phyloP scores from a whole-genome alignment of 2,329 filamentous ascomycete genomes.

The Thielaviopsis populi region DNA sequence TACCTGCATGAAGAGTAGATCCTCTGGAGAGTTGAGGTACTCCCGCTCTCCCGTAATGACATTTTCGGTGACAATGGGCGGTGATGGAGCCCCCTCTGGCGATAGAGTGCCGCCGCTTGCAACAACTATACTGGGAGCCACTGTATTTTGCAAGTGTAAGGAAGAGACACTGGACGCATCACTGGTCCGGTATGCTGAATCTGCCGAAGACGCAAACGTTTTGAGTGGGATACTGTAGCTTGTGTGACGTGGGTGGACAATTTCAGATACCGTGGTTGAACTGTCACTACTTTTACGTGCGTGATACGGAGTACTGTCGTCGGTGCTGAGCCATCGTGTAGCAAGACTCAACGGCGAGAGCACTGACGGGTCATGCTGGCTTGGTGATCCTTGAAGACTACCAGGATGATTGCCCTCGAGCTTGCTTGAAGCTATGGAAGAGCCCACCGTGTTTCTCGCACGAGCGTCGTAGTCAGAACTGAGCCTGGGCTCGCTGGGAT shows the following conservation, averaged over 20 bases:
- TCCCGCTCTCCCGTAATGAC: slow-evolving; percentile 32
- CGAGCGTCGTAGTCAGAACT: slow-evolving; percentile 22
- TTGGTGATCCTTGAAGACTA: slow-evolving; percentile 13
- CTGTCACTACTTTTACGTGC: slow-evolving; percentile 1
- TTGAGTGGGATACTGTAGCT: background rate
- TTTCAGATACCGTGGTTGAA: background rate
- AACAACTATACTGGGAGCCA: slow-evolving; percentile 12
- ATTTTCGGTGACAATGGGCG: slow-evolving; percentile 26
- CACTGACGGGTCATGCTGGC: background rate
- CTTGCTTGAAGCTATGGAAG: slow-evolving; percentile 4
- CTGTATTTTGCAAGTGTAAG: slow-evolving; percentile 24
- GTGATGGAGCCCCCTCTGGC: slow-evolving; percentile 26
- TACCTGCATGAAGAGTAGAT: slow-evolving; percentile 78
- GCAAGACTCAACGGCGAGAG: slow-evolving; percentile 11
- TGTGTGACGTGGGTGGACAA: background rate
- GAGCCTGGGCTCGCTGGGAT: slow-evolving; percentile 31
- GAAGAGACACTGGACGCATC: slow-evolving; percentile 29
- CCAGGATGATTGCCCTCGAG: background rate
- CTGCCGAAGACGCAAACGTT: background rate
- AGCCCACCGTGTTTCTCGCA: slow-evolving; percentile 20
- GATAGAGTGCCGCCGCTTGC: slow-evolving; percentile 16
- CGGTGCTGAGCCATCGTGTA: slow-evolving; percentile 12
- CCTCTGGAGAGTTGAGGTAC: slow-evolving; percentile 58
- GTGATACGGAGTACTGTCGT: slow-evolving; percentile 2
- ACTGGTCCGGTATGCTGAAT: slow-evolving; percentile 22